Conservation (phyloP, 179 eudicot genomes). For the Camellia oleifera region DNA sequence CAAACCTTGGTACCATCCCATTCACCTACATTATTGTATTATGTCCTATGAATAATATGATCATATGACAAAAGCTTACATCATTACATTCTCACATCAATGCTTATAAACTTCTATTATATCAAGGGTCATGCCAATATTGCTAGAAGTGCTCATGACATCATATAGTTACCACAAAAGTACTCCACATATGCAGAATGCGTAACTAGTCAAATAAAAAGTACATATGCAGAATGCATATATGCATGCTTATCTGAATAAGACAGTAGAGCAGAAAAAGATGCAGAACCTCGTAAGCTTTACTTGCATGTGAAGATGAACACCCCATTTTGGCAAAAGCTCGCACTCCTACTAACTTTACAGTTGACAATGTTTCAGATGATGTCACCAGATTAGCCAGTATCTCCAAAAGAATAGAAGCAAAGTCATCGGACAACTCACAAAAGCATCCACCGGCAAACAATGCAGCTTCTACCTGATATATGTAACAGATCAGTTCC, state of each 20-base stretch:
- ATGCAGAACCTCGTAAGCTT: slow-evolving; percentile 63
- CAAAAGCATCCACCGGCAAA: slow-evolving; percentile 82
- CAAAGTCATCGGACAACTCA: slow-evolving; percentile 76
- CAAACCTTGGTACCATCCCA: no score
- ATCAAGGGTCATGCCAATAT: not conserved
- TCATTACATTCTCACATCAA: not conserved
- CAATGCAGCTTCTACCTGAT: slow-evolving; percentile 75
- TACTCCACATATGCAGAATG: not conserved
- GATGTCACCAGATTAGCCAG: slow-evolving; percentile 42
- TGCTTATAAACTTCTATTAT: not conserved
- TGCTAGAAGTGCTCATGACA: not conserved
- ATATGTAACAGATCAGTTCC: slow-evolving; percentile 7
- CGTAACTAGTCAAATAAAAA: not conserved
- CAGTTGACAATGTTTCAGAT: slow-evolving; percentile 31
- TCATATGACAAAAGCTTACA: not conserved
- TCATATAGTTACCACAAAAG: not conserved
- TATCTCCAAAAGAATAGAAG: slow-evolving; percentile 63
- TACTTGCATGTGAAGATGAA: slow-evolving; percentile 44
- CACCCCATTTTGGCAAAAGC: slow-evolving; percentile 53
- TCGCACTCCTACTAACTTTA: slow-evolving; percentile 53
- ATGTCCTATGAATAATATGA: no score
- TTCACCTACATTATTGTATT: no score
- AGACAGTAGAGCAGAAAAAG: not conserved
- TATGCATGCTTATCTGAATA: slow-evolving; percentile 1
- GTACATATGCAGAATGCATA: not conserved